Evolutionary conservation across 1,284 basidiomycete genomes (phyloP), one percentile per base, ranked within the genome.

Genomic region (Pseudozyma tsukubaensis): DNA sequence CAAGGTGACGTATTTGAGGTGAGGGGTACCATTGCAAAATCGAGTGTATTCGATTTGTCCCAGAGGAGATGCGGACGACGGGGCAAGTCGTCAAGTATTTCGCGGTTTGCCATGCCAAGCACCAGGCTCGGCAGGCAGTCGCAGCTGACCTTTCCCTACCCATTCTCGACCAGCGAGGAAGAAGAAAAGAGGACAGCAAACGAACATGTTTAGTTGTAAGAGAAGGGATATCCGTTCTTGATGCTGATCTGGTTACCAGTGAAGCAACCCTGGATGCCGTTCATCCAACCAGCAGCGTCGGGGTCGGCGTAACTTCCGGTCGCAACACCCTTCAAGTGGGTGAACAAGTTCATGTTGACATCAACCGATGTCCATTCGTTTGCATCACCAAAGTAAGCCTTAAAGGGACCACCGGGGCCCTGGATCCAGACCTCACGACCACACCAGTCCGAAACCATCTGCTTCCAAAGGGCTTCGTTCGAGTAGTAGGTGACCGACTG

Each of bases 301-400:
- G 71, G 71, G 50, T 73, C 51, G 39, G 2, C 11, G 49, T 68
- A 73, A 24, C 50, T 58, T 18, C 54, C 54, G 1, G 51, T 39
- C 11, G 42, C 39, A 6, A 73, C 71, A 8, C 71, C 71, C 51
- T 73, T 68, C 32, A 68, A 35, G 65, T 60, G 68, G 39, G 71
- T 73, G 51, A 52, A 73, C 21, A 68, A 42, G 51, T 68, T 68
- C 64, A 68, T 68, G 71, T 73, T 73, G 44, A 73, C 36, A 37
- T 73, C 71, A 12, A 73, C 71, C 40, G 60, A 64, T 14, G 71
- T 68, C 71, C 71, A 73, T 32, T 55, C 52, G 51, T 73, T 73
- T 13, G 71, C 71, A 53, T 73, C 71, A 40, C 71, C 71, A 35
- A 68, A 61, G 65, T 73, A 73, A 14, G 71, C 71, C 51, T 66